Conservation (phyloP, 805 yeast genomes). For the Barnettozyma sucrosica region DNA sequence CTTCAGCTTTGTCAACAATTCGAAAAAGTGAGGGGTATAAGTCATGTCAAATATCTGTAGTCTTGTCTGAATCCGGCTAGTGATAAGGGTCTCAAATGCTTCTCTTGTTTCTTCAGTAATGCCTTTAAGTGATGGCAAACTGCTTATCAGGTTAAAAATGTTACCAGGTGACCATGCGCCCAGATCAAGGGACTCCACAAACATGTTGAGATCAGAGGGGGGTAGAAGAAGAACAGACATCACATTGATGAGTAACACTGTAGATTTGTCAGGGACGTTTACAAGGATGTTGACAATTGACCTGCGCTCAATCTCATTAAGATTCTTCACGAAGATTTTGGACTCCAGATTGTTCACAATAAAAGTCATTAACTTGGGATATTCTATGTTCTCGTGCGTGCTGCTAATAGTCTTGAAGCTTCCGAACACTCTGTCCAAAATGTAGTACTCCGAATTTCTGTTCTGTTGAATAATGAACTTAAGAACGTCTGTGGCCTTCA, state of each 20-base stretch:
- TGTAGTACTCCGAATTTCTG: constrained; percentile 13
- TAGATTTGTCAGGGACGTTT: constrained; percentile 1
- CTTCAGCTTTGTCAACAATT: constrained; percentile 1
- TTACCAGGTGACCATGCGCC: not conserved
- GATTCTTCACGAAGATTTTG: constrained; percentile 13
- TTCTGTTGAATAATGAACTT: constrained; percentile 15
- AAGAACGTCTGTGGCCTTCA: constrained; percentile 14
- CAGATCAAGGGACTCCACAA: constrained; percentile 2
- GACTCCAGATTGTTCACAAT: constrained; percentile 23
- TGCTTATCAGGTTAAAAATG: constrained; percentile 1
- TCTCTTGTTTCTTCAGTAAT: not conserved
- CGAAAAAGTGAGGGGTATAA: constrained; percentile 1
- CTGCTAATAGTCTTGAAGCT: not conserved
- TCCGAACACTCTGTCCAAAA: constrained; percentile 13
- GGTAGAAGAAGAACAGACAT: not conserved
- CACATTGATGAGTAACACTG: not conserved
- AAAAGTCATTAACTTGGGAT: constrained; percentile 7
- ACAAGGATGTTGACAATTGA: not conserved
- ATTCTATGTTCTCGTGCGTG: not conserved
- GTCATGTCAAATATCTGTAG: constrained; percentile 1
- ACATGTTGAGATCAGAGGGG: not conserved
- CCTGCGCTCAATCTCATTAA: constrained; percentile 1
- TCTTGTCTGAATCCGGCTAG: not conserved
- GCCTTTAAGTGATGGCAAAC: constrained; percentile 1
- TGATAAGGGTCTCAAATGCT: not conserved